phyloP scores from a whole-genome alignment of 1,284 basidiomycete species.

The Rhodotorula sp. region DNA sequence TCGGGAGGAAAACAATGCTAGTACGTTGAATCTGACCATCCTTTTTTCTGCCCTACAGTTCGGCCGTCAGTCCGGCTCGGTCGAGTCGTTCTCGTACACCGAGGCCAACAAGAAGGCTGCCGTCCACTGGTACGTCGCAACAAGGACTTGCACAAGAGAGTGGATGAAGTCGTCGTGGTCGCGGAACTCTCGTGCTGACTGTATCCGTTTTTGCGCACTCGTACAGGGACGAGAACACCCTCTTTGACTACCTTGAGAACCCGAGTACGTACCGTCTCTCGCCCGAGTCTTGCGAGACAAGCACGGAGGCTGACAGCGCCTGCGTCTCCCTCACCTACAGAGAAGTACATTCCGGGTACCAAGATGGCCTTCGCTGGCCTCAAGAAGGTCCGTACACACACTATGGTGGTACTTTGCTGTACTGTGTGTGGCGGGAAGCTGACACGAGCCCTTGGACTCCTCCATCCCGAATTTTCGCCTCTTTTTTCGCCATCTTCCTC shows the following conservation, averaged over 20 bases:
- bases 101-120: slow-evolving; percentile 96
- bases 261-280: not conserved
- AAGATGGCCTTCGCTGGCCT: slow-evolving; percentile 85
- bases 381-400: slow-evolving; percentile 68
- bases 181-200: too few relatives aligned
- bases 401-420: slow-evolving; percentile 53
- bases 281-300: too few relatives aligned
- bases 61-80: slow-evolving; percentile 88
- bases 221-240: slow-evolving; percentile 65
- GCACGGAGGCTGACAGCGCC: not conserved
- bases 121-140: slow-evolving; percentile 62
- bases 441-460: not conserved
- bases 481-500: too few relatives aligned
- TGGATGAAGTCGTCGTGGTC: too few relatives aligned
- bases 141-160: too few relatives aligned
- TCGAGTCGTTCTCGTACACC: slow-evolving; percentile 76
- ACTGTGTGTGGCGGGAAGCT: not conserved
- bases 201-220: too few relatives aligned
- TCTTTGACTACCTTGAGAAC: slow-evolving; percentile 76
- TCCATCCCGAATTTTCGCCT: too few relatives aligned
- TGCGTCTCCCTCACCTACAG: not conserved
- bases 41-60: slow-evolving; percentile 53
- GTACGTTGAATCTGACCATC: slow-evolving; percentile 48
- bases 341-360: slow-evolving; percentile 89
- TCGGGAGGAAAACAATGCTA: not conserved